These are phyloP conservation scores for Phragmites australis DNA, from an alignment of 176 grass and related monocot species.

Conservation along the genomic window DNA sequence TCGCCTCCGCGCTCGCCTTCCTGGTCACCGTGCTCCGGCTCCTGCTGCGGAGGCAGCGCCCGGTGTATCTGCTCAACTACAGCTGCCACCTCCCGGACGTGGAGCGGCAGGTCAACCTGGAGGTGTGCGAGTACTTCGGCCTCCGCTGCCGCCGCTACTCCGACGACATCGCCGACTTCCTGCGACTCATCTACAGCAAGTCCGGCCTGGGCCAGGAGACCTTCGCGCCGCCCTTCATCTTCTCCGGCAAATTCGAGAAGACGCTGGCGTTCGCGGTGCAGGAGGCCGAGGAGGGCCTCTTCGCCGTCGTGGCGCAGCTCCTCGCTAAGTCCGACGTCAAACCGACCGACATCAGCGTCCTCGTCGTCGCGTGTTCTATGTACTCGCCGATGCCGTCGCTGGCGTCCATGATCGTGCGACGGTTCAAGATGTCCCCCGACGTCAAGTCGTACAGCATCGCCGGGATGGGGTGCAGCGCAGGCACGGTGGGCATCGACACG, in stretches of 20 bases:
- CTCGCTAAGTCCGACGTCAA: constrained; percentile 61
- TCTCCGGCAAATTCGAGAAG: constrained; percentile 47
- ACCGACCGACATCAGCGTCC: constrained; percentile 40
- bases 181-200: constrained; percentile 76
- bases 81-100: constrained; percentile 69
- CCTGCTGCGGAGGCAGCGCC: constrained; percentile 38
- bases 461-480: constrained; percentile 87
- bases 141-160: constrained; percentile 42
- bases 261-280: constrained; percentile 49
- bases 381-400: constrained; percentile 65
- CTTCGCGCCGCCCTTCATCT: constrained; percentile 67
- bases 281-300: constrained; percentile 78
- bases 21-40: constrained; percentile 23
- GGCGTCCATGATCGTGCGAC: constrained; percentile 51
- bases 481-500: constrained; percentile 59
- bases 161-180: constrained; percentile 58
- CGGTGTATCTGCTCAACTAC: constrained; percentile 66
- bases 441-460: constrained; percentile 67
- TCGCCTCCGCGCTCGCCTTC: constrained; percentile 23
- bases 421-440: constrained; percentile 43
- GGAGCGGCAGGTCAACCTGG: constrained; percentile 56
- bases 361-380: constrained; percentile 80
- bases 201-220: constrained; percentile 84
- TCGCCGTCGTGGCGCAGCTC: constrained; percentile 51
- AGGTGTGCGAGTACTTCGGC: constrained; percentile 84